Conservation (phyloP, 2,329 filamentous ascomycete genomes). For the Ceratocystis huliohia region DNA sequence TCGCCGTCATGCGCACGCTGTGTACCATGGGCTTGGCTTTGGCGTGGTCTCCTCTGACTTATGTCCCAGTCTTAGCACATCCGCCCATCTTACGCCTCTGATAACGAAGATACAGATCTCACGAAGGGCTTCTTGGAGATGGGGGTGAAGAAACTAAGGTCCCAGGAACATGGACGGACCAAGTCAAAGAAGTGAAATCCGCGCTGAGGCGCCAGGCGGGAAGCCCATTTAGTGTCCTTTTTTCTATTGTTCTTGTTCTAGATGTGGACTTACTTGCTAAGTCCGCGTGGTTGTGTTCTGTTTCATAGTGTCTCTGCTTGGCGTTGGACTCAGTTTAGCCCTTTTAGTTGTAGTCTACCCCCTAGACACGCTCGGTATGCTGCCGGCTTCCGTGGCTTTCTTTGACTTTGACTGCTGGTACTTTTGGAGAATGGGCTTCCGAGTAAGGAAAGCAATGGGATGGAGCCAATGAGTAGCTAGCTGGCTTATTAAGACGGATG, state of each 20-base stretch:
- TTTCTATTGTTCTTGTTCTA: constrained; percentile 4
- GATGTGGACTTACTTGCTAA: background rate
- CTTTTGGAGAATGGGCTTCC: background rate
- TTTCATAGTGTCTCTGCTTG: background rate
- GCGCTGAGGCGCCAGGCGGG: background rate
- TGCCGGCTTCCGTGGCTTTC: constrained; percentile 1
- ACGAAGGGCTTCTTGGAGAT: background rate
- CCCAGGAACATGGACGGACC: background rate
- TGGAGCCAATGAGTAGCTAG: background rate
- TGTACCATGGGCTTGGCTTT: background rate
- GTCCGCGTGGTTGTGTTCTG: background rate
- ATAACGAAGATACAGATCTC: background rate
- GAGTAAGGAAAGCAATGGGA: background rate
- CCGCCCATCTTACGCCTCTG: no score
- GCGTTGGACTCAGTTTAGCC: background rate
- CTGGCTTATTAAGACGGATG: background rate
- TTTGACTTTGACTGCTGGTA: background rate
- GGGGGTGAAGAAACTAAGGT: background rate
- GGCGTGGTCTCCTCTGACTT: no score
- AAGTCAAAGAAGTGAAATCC: background rate
- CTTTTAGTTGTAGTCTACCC: background rate
- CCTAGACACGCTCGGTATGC: background rate
- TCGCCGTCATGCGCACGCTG: background rate
- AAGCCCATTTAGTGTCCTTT: background rate
- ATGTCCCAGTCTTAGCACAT: no score